Percentiles rank a stretch among this genome's conserved stretches.
These are phyloP conservation scores for Brettanomyces naardenensis DNA, from an alignment of 805 yeast species.

Conservation along the genomic window DNA sequence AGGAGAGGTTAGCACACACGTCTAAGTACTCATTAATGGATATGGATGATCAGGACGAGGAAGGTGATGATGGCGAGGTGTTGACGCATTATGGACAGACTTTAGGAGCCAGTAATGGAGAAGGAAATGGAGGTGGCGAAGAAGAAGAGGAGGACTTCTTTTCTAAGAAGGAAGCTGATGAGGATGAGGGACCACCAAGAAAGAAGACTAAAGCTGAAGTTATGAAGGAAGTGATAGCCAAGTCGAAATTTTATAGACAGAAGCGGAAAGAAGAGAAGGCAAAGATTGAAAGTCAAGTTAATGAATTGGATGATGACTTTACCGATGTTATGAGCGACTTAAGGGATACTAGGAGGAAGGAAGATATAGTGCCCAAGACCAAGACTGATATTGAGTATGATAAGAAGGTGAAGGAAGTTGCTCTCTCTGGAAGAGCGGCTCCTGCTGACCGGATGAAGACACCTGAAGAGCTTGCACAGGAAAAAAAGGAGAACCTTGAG, in stretches of 20 bases:
- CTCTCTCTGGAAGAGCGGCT: constrained; percentile 66
- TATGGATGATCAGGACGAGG: constrained; percentile 71
- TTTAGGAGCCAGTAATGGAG: constrained; percentile 25
- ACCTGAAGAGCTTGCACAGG: constrained; percentile 57
- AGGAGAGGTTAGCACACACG: constrained; percentile 64
- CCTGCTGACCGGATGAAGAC: constrained; percentile 81
- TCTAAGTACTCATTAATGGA: constrained; percentile 59
- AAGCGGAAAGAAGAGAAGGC: constrained; percentile 65
- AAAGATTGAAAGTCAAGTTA: constrained; percentile 49
- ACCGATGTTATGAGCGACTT: constrained; percentile 50
- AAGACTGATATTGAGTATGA: constrained; percentile 50
- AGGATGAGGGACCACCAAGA: constrained; percentile 25
- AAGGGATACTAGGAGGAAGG: constrained; percentile 20
- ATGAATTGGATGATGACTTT: constrained; percentile 66
- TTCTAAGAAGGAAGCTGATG: constrained; percentile 31
- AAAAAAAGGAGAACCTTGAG: constrained; percentile 51
- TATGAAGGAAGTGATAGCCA: constrained; percentile 79
- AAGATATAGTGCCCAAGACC: constrained; percentile 25
- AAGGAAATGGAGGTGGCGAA: constrained; percentile 30
- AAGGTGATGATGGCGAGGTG: constrained; percentile 45
- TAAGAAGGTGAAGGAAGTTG: constrained; percentile 54
- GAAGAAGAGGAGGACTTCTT: constrained; percentile 25
- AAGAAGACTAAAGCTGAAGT: constrained; percentile 78
- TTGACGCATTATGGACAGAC: constrained; percentile 81
- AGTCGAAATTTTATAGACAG: constrained; percentile 68